Conservation (phyloP, 2,329 filamentous ascomycete genomes). For the Cladosporium halotolerans region DNA sequence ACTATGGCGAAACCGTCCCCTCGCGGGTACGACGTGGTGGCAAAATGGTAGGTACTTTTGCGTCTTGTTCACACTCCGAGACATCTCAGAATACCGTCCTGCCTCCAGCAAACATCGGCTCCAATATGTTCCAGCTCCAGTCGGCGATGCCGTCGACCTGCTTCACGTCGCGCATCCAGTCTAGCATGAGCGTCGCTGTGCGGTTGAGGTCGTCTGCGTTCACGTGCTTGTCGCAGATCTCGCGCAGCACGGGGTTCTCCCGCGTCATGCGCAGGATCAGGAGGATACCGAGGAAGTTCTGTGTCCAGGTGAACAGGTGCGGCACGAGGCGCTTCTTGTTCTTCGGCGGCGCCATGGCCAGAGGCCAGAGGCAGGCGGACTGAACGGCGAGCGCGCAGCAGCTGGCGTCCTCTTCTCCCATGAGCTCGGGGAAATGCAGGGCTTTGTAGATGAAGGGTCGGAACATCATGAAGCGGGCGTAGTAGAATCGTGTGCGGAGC, state of each 20-base stretch:
- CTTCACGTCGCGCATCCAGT: conserved; percentile 55
- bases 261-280: conserved; percentile 51
- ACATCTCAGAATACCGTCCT: background rate
- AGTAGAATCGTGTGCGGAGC: conserved; percentile 54
- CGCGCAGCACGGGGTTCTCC: conserved; percentile 45
- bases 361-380: conserved; percentile 54
- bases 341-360: conserved; percentile 52
- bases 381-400: conserved; percentile 53
- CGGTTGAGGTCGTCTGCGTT: conserved; percentile 41
- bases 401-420: conserved; percentile 49
- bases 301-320: conserved; percentile 56
- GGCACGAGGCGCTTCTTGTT: conserved; percentile 54
- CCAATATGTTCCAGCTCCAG: conserved; percentile 51
- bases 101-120: conserved; percentile 34
- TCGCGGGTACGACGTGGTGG: too few relatives aligned
- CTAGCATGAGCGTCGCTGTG: conserved; percentile 49
- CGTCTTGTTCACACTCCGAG: too few relatives aligned
- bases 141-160: conserved; percentile 48
- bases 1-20: too few relatives aligned
- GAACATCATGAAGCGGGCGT: conserved; percentile 52
- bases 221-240: conserved; percentile 48
- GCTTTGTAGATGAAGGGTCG: conserved; percentile 56
- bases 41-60: too few relatives aligned
- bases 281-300: conserved; percentile 55
- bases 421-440: conserved; percentile 49